Evolutionary conservation across 2,329 filamentous ascomycete species (phyloP).

Genomic region (Aspergillus caelatus): DNA sequence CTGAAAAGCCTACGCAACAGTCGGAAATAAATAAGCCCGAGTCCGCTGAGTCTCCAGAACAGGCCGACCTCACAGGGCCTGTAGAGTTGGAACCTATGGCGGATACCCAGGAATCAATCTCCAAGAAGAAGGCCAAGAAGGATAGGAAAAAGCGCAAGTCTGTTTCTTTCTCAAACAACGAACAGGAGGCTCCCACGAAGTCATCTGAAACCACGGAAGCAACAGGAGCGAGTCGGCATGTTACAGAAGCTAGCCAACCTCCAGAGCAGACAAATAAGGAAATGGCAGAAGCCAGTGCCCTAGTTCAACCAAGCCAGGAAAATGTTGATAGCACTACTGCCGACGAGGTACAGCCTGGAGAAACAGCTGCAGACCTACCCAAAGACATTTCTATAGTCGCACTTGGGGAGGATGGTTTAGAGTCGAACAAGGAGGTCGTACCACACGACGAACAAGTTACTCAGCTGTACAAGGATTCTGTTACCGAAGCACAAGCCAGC

Average conservation of each 20-base stretch:
- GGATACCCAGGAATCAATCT: constrained; percentile 19
- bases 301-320: neutral
- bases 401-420: neutral
- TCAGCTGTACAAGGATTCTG: neutral
- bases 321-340: too few species aligned
- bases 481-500: neutral
- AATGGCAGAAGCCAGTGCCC: neutral
- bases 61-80: neutral
- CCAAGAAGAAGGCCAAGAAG: constrained; percentile 48
- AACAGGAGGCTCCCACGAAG: constrained; percentile 4
- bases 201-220: constrained; percentile 1
- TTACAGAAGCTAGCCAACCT: neutral
- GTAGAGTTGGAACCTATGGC: constrained; percentile 7
- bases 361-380: neutral
- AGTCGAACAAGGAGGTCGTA: neutral
- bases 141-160: constrained; percentile 35
- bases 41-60: neutral
- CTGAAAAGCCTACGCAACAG: constrained; percentile 8
- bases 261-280: neutral
- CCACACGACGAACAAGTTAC: neutral
- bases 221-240: constrained; percentile 8
- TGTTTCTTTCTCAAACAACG: constrained; percentile 29
- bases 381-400: neutral
- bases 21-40: neutral
- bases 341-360: neutral